These are phyloP conservation scores for Clavispora carvajalis DNA, from an alignment of 805 yeast species.

Conservation along the genomic window DNA sequence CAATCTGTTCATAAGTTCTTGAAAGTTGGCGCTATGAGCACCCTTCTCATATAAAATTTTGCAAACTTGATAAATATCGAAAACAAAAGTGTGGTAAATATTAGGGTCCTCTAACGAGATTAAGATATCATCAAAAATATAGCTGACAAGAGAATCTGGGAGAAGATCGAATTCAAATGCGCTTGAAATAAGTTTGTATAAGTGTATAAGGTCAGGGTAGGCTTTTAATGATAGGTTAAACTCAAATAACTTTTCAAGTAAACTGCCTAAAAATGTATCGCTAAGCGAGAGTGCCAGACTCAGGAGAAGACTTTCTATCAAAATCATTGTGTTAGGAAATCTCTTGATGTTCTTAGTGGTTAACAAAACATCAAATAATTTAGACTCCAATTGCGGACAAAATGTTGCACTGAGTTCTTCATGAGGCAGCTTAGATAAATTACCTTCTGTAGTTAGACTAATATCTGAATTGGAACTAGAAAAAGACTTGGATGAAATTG, in stretches of 20 bases:
- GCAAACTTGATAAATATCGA: constrained; percentile 23
- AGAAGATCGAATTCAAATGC: constrained; percentile 12
- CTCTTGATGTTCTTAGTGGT: constrained; percentile 15
- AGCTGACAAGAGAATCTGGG: constrained; percentile 15
- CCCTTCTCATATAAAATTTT: constrained; percentile 13
- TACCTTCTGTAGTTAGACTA: constrained; percentile 28
- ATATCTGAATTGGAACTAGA: constrained; percentile 30
- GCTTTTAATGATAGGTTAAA: constrained; percentile 19
- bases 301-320: constrained; percentile 25
- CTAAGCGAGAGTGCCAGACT: constrained; percentile 14
- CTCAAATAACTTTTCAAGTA: constrained; percentile 14
- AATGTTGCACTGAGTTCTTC: not conserved
- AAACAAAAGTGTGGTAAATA: constrained; percentile 22
- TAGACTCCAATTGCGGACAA: constrained; percentile 18
- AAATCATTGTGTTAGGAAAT: constrained; percentile 20
- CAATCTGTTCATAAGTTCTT: constrained; percentile 5
- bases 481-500: constrained; percentile 17
- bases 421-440: not conserved
- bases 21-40: not conserved
- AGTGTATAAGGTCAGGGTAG: constrained; percentile 22
- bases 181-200: constrained; percentile 22
- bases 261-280: constrained; percentile 12
- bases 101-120: constrained; percentile 20
- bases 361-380: constrained; percentile 22
- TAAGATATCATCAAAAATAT: constrained; percentile 21